Evolutionary conservation across 306 rosid species (phyloP).

Genomic region (Bauhinia variegata): DNA sequence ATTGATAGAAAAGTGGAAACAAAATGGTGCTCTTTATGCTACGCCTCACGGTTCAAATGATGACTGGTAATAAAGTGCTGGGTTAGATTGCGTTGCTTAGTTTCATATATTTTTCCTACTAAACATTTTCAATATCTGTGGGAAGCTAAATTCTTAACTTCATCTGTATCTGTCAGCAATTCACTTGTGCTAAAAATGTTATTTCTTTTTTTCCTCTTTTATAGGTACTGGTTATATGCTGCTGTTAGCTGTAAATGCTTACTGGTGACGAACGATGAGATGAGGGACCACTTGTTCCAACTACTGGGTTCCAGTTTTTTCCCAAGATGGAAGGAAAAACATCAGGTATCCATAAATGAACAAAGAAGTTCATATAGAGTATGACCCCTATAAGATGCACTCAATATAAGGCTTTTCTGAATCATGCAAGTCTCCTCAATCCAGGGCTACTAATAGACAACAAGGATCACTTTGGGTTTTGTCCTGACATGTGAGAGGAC

Average conservation of each 20-base stretch:
- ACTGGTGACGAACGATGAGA: constrained; percentile 90
- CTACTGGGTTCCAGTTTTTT: constrained; percentile 85
- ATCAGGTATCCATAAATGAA: constrained; percentile 65
- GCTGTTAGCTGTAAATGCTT: constrained; percentile 82
- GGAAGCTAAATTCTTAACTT: constrained; percentile 12
- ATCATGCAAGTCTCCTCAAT: constrained; percentile 9
- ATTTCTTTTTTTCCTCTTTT: neutral
- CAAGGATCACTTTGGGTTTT: constrained; percentile 25
- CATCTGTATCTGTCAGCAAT: constrained; percentile 13
- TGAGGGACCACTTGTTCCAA: constrained; percentile 97
- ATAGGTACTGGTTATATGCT: constrained; percentile 96
- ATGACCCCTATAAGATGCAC: constrained; percentile 23
- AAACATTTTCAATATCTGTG: constrained; percentile 12
- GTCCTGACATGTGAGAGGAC: neutral
- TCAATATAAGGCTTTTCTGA: neutral
- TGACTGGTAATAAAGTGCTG: constrained; percentile 66
- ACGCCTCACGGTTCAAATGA: constrained; percentile 91
- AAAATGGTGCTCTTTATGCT: constrained; percentile 68
- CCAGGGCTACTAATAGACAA: constrained; percentile 20
- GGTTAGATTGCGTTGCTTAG: neutral
- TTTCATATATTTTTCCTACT: neutral
- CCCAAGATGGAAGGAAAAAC: constrained; percentile 96
- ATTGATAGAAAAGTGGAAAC: constrained; percentile 73
- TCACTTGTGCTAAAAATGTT: constrained; percentile 18
- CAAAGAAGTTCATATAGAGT: constrained; percentile 15